Conservation (phyloP, 2,329 filamentous ascomycete genomes). For the Tolypocladium endophyticum region DNA sequence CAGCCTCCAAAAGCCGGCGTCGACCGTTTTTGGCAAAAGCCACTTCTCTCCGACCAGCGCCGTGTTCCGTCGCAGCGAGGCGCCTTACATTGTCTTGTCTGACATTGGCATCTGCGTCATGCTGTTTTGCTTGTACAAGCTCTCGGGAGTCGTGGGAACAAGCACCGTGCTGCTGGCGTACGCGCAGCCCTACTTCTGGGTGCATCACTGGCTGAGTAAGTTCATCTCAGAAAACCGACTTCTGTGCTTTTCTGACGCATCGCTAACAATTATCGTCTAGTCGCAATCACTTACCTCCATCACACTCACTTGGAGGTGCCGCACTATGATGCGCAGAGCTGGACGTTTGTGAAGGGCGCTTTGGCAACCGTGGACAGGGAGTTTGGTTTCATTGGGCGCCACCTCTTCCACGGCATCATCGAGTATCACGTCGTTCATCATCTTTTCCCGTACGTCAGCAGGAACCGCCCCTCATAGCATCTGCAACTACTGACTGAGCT, state of each 20-base stretch:
- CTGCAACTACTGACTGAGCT: not conserved
- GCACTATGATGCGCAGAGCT: constrained; percentile 21
- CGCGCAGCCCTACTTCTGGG: constrained; percentile 55
- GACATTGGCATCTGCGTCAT: constrained; percentile 48
- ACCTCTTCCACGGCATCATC: constrained; percentile 57
- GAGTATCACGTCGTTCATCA: constrained; percentile 45
- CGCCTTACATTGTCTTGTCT: constrained; percentile 43
- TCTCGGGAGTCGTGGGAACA: constrained; percentile 39
- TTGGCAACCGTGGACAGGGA: constrained; percentile 54
- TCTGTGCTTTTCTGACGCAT: not conserved
- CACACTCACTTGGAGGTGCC: constrained; percentile 16
- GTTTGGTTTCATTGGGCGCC: constrained; percentile 52
- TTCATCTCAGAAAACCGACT: constrained; percentile 31
- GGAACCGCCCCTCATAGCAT: not conserved
- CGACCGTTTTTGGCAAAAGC: constrained; percentile 26
- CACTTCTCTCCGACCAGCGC: constrained; percentile 52
- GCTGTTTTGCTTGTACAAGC: constrained; percentile 37
- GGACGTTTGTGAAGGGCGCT: constrained; percentile 53
- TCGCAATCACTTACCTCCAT: not conserved
- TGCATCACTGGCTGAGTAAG: constrained; percentile 58
- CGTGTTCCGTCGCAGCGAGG: constrained; percentile 49
- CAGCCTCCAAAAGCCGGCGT: not conserved
- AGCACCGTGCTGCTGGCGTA: constrained; percentile 46
- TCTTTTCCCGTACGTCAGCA: not conserved
- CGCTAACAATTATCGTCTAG: not conserved